These are phyloP conservation scores for Candolleomyces efflorescens DNA, from an alignment of 768 basidiomycete genomes.

Conservation along the genomic window DNA sequence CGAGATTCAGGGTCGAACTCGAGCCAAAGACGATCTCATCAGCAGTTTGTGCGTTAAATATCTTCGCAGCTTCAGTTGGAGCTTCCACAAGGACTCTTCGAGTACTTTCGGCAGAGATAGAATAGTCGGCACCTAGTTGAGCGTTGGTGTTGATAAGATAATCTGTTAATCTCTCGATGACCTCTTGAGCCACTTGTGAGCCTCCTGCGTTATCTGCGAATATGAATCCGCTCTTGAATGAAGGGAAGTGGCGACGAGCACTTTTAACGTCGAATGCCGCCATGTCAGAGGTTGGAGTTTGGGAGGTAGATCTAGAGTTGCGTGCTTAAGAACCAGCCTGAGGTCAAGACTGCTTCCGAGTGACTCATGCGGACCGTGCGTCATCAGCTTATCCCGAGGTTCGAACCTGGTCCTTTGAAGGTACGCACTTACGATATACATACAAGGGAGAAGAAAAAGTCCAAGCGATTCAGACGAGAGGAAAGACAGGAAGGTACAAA, in stretches of 20 bases:
- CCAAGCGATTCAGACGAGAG: no score
- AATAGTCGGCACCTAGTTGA: constrained; percentile 70
- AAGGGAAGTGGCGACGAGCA: constrained; percentile 60
- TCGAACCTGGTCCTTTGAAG: no score
- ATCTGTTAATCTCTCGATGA: constrained; percentile 57
- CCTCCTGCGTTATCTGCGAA: constrained; percentile 79
- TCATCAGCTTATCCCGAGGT: no score
- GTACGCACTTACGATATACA: no score
- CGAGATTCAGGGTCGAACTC: constrained; percentile 64
- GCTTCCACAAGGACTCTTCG: constrained; percentile 45
- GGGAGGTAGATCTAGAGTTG: no score
- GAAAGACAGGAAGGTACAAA: no score
- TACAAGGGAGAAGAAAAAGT: no score
- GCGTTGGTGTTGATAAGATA: constrained; percentile 72
- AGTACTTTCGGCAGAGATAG: constrained; percentile 49
- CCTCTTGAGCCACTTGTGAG: constrained; percentile 53
- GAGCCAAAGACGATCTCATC: constrained; percentile 65
- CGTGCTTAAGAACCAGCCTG: no score
- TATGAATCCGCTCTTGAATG: constrained; percentile 54
- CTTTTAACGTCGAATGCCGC: constrained; percentile 41
- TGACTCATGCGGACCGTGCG: no score
- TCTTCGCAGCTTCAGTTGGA: constrained; percentile 44
- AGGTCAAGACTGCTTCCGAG: no score
- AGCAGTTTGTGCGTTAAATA: constrained; percentile 61
- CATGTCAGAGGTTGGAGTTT: constrained; percentile 3